Evolutionary conservation across 352 stramenopile genomes (phyloP), one percentile per base, ranked within the genome.

Genomic region (Pythium vanterpoolii): DNA sequence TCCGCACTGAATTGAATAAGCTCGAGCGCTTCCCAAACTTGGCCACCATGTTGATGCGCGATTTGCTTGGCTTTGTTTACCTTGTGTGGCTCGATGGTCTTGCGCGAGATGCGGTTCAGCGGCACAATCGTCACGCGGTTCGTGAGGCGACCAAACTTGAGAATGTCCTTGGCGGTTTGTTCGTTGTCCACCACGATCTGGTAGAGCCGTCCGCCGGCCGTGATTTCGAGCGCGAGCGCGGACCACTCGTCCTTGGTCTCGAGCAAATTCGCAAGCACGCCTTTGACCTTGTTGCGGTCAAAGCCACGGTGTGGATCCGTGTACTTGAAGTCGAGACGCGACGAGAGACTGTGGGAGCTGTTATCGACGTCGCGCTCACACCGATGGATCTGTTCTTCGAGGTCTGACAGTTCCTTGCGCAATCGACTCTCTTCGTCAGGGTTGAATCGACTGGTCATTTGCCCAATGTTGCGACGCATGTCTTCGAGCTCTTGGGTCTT

Each of bases 121-220:
- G 98, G 98, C 63, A 99, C 98, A 44, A 99, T 98, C 5, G 97
- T 99, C 19, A 99, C 97, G 30, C 97, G 93, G 51, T 93, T 91
- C 77, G 96, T 86, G 2, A 99, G 74, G 39, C 97, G 93, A 9
- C 97, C 97, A 60, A 98, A 97, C 64, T 98, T 93, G 14, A 99
- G 79, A 40, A 99, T 95, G 23, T 97, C 90, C 72, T 99, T 99
- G 19, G 96, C 97, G 16, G 96, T 99, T 36, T 98, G 91, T 31
- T 98, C 96, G 64, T 98, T 98, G 67, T 99, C 97, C 18, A 99
- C 97, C 26, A 99, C 97, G 34, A 99, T 96, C 70, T 99, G 95
- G 66, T 98, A 99, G 9, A 99, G 76, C 61, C 98, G 98, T 33
- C 96, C 97, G 34, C 98, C 98, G 5, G 97, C 97, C 26, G 92